phyloP scores from a whole-genome alignment of 257 asterid species.

The Ehretia macrophylla region DNA sequence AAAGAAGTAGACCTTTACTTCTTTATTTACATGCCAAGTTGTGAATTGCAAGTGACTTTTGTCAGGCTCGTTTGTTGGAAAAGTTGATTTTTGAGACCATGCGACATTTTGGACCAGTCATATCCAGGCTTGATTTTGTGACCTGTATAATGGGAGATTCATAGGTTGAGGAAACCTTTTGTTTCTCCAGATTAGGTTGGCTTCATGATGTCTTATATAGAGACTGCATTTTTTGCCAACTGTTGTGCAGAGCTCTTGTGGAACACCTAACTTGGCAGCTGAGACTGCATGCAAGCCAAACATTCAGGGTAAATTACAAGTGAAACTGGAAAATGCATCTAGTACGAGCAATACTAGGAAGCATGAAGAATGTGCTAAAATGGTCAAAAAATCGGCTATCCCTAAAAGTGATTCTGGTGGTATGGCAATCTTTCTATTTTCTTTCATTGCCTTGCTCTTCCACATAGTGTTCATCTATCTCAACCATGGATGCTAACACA shows the following conservation, averaged over 20 bases:
- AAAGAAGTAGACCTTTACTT: neutral
- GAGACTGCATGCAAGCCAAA: conserved; percentile 39
- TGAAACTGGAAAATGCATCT: conserved; percentile 22
- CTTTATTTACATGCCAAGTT: too few species aligned
- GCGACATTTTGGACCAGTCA: neutral
- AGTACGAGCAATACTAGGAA: neutral
- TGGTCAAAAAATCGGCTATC: neutral
- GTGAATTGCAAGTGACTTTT: too few species aligned
- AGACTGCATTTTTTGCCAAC: neutral
- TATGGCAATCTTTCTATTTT: too few species aligned
- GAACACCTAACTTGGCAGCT: conserved; percentile 55
- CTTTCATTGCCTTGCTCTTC: too few species aligned
- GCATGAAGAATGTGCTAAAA: neutral
- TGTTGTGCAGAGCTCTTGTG: conserved; percentile 69
- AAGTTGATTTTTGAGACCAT: neutral
- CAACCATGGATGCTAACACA: too few species aligned
- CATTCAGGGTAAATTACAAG: conserved; percentile 22
- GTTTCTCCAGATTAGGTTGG: neutral
- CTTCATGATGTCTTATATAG: neutral
- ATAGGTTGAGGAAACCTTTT: neutral
- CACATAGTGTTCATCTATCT: too few species aligned
- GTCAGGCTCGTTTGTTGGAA: neutral
- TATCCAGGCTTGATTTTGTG: neutral
- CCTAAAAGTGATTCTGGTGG: neutral
- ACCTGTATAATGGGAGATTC: neutral